A percentile compares a stretch with the other conserved stretches of the same genome.
phyloP scores from a whole-genome alignment of 257 asterid species.

The Fraxinus cuspidata region DNA sequence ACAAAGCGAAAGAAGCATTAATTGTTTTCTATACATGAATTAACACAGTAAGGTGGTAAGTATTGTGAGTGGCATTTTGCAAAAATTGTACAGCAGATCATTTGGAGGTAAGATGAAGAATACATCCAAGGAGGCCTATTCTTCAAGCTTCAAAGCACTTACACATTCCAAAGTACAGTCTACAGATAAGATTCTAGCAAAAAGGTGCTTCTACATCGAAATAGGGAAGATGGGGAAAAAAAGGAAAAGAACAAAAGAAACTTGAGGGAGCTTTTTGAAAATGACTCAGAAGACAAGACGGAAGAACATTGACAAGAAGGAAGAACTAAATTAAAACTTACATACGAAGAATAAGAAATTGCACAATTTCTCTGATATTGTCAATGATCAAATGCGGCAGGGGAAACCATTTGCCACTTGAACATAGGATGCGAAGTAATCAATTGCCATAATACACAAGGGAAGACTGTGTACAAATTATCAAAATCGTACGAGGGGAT shows the following conservation, averaged over 20 bases:
- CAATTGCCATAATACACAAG: no score
- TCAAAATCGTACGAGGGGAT: no score
- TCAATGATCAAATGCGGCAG: background rate
- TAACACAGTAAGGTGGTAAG: background rate
- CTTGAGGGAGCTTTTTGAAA: background rate
- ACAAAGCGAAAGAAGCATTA: constrained; percentile 7
- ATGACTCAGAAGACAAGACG: background rate
- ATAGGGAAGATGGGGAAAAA: background rate
- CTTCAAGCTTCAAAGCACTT: background rate
- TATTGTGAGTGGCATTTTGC: background rate
- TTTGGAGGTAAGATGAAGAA: background rate
- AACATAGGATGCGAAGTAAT: no score
- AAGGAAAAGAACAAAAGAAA: background rate
- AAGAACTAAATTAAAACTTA: background rate
- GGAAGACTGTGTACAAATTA: no score
- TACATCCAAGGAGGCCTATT: background rate
- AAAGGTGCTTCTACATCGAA: background rate
- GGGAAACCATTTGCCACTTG: background rate
- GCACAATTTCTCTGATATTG: background rate
- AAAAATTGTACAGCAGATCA: background rate
- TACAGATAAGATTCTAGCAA: background rate
- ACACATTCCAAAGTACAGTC: background rate
- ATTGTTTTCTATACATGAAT: background rate
- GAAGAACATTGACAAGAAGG: background rate
- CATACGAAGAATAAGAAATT: background rate